phyloP scores from a whole-genome alignment of 169 alveolate genomes.

The Eimeria acervulina region DNA sequence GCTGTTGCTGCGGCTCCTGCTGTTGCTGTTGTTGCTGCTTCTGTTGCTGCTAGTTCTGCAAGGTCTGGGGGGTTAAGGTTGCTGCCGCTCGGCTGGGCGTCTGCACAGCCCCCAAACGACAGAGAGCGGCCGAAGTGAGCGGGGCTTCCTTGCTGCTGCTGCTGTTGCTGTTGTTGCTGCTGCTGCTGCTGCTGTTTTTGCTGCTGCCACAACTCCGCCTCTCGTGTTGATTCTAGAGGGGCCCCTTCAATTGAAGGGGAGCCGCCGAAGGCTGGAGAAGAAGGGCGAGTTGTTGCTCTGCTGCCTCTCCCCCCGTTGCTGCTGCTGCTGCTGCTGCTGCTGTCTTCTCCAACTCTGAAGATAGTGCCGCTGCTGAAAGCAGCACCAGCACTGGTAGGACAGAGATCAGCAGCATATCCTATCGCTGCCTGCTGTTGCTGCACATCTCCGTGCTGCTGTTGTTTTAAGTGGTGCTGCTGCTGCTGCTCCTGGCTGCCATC shows the following conservation, averaged over 20 bases:
- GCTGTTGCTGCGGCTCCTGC: slow-evolving; percentile 6
- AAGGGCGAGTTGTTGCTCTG: slow-evolving; percentile 46
- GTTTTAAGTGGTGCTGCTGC: background rate
- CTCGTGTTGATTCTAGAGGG: slow-evolving; percentile 2
- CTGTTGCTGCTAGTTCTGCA: slow-evolving; percentile 21
- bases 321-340: slow-evolving; percentile 37
- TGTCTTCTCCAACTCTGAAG: slow-evolving; percentile 1
- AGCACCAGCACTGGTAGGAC: slow-evolving; percentile 43
- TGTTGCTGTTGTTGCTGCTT: slow-evolving; percentile 39
- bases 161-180: slow-evolving; percentile 60
- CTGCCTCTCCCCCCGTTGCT: slow-evolving; percentile 42
- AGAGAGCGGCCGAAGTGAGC: background rate
- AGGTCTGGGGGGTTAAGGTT: background rate
- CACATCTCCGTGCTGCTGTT: slow-evolving; percentile 9
- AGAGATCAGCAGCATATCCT: background rate
- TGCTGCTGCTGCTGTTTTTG: slow-evolving; percentile 64
- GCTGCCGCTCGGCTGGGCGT: slow-evolving; percentile 15
- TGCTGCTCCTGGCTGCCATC: background rate
- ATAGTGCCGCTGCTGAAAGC: background rate
- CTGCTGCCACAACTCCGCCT: slow-evolving; percentile 5
- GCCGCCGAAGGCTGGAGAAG: slow-evolving; percentile 46
- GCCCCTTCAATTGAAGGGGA: background rate
- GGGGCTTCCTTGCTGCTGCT: background rate
- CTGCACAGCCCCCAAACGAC: slow-evolving; percentile 7
- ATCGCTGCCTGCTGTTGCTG: slow-evolving; percentile 28